Evolutionary conservation across 495 filamentous ascomycete genomes (phyloP).

Genomic region (Penicillium argentinense): DNA sequence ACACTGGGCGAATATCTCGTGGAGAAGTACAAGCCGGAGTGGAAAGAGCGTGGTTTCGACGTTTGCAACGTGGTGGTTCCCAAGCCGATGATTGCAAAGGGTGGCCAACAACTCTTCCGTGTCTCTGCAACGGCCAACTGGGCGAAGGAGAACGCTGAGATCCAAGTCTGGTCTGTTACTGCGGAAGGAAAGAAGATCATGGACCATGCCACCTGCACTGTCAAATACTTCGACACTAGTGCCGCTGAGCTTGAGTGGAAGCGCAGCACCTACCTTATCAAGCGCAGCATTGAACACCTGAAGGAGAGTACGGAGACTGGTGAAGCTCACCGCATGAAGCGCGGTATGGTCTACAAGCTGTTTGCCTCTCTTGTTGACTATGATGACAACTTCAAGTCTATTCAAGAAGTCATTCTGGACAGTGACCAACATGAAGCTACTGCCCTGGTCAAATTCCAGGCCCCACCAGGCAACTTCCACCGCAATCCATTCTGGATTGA

Average conservation of each 20-base stretch:
- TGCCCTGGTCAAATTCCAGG: slow-evolving; percentile 65
- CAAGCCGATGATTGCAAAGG: slow-evolving; percentile 68
- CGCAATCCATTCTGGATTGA: slow-evolving; percentile 75
- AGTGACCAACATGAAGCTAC: slow-evolving; percentile 71
- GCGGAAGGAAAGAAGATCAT: slow-evolving; percentile 46
- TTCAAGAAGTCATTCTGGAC: slow-evolving; percentile 75
- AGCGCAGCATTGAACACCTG: slow-evolving; percentile 47
- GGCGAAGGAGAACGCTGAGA: slow-evolving; percentile 24
- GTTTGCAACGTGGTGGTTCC: slow-evolving; percentile 64
- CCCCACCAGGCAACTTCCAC: slow-evolving; percentile 61
- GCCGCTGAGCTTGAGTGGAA: slow-evolving; percentile 44
- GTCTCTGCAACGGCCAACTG: slow-evolving; percentile 38
- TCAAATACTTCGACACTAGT: slow-evolving; percentile 40
- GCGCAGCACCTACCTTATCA: slow-evolving; percentile 46
- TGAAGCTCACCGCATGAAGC: slow-evolving; percentile 59
- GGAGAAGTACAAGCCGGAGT: slow-evolving; percentile 54
- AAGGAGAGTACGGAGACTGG: slow-evolving; percentile 49
- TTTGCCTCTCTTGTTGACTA: slow-evolving; percentile 73
- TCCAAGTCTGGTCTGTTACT: slow-evolving; percentile 44
- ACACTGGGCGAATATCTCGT: slow-evolving; percentile 70
- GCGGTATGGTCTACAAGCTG: slow-evolving; percentile 75
- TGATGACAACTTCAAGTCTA: slow-evolving; percentile 63
- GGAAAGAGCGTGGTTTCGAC: slow-evolving; percentile 56
- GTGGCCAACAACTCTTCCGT: slow-evolving; percentile 49
- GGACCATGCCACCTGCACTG: slow-evolving; percentile 50